Conservation (phyloP, 495 filamentous ascomycete species). For the Penicillium subrubescens region DNA sequence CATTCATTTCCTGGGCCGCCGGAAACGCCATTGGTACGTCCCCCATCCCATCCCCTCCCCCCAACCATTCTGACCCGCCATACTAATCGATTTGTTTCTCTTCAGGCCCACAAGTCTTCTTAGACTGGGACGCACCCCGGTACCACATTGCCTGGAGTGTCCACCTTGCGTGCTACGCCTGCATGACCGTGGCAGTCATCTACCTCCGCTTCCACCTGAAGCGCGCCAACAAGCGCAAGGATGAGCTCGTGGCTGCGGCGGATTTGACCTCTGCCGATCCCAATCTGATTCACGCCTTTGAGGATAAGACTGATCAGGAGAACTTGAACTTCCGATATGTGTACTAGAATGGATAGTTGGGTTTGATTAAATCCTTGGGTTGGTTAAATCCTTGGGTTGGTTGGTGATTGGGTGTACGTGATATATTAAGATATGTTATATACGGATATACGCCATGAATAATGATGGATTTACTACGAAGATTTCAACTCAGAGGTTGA, state of each 20-base stretch:
- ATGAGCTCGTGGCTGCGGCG: conserved; percentile 32
- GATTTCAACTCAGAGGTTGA: background rate
- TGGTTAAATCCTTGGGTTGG: background rate
- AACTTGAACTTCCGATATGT: conserved; percentile 53
- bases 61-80: background rate
- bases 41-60: background rate
- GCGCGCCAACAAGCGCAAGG: conserved; percentile 44
- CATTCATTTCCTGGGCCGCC: conserved; percentile 46
- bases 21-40: conserved; percentile 46
- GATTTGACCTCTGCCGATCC: conserved; percentile 32
- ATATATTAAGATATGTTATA: background rate
- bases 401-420: background rate
- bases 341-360: conserved; percentile 28
- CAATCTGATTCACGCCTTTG: conserved; percentile 44
- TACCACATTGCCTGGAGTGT: conserved; percentile 49
- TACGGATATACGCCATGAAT: background rate
- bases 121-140: conserved; percentile 37
- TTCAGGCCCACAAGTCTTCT: conserved; percentile 50
- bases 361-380: background rate
- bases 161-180: conserved; percentile 44
- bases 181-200: conserved; percentile 37
- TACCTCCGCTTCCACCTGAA: conserved; percentile 42
- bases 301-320: conserved; percentile 52
- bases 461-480: background rate
- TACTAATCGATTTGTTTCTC: background rate